Percentiles rank a stretch among this genome's conserved stretches.
phyloP scores from a whole-genome alignment of 2,329 filamentous ascomycete genomes.

The Monosporascus sp. region DNA sequence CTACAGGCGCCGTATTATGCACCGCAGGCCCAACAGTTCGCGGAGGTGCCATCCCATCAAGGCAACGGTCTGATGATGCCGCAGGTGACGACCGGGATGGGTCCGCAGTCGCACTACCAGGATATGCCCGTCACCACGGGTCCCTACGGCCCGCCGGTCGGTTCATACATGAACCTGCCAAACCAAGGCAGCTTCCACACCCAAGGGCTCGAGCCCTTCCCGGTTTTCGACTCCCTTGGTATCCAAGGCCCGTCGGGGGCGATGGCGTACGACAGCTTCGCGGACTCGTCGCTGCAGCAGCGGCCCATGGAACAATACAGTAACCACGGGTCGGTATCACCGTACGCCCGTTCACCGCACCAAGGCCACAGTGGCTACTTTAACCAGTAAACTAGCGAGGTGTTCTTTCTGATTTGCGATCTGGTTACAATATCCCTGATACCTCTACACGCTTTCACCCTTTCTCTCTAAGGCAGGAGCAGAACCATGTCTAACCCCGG shows the following conservation, averaged over 20 bases:
- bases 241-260: conserved; percentile 26
- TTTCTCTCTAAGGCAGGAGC: no score
- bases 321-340: conserved; percentile 36
- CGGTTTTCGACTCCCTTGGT: conserved; percentile 31
- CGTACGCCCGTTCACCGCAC: conserved; percentile 37
- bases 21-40: conserved; percentile 10
- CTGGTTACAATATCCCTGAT: background rate
- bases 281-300: conserved; percentile 22
- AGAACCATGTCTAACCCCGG: no score
- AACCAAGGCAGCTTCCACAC: conserved; percentile 9
- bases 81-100: conserved; percentile 9
- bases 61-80: conserved; percentile 17
- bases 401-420: conserved; percentile 8
- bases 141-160: conserved; percentile 17
- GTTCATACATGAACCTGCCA: conserved; percentile 26
- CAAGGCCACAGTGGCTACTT: conserved; percentile 32
- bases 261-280: conserved; percentile 28
- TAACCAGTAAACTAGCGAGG: conserved; percentile 10
- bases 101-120: conserved; percentile 21
- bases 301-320: conserved; percentile 29
- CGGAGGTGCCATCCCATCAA: conserved; percentile 12
- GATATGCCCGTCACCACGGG: conserved; percentile 26
- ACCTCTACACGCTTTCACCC: no score
- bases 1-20: conserved; percentile 18
- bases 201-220: conserved; percentile 30